Conservation (phyloP, 345 rosid species). For the Salix viminalis region DNA sequence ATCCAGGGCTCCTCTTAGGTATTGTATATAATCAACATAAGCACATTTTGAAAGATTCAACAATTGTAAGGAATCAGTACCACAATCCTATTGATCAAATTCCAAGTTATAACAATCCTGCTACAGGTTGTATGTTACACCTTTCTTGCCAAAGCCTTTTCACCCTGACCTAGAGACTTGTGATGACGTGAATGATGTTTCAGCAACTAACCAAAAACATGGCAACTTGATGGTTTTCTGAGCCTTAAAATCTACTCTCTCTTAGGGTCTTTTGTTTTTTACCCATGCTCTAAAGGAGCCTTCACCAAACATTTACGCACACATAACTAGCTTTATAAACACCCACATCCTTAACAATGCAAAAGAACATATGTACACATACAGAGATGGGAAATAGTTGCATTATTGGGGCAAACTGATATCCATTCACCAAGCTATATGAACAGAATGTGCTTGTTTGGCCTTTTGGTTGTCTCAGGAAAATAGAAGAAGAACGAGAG, state of each 20-base stretch:
- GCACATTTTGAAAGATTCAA: background rate
- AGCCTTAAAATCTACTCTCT: background rate
- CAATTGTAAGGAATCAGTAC: background rate
- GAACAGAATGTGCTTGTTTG: background rate
- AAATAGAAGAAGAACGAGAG: background rate
- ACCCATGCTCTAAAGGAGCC: background rate
- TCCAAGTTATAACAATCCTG: background rate
- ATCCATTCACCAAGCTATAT: background rate
- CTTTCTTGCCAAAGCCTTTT: background rate
- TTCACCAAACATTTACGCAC: background rate
- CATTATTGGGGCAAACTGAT: background rate
- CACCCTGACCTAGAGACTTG: background rate
- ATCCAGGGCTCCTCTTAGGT: background rate
- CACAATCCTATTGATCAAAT: background rate
- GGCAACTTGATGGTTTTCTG: background rate
- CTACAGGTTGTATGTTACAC: background rate
- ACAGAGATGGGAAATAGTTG: background rate
- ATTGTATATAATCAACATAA: background rate
- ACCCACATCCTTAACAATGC: background rate
- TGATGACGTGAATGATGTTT: background rate
- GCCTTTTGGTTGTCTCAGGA: background rate
- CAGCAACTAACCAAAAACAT: background rate
- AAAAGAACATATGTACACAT: background rate
- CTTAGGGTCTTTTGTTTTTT: background rate
- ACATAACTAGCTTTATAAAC: background rate